Evolutionary conservation across 75 land plant species (phyloP).

Genomic region (Pinus albicaulis): DNA sequence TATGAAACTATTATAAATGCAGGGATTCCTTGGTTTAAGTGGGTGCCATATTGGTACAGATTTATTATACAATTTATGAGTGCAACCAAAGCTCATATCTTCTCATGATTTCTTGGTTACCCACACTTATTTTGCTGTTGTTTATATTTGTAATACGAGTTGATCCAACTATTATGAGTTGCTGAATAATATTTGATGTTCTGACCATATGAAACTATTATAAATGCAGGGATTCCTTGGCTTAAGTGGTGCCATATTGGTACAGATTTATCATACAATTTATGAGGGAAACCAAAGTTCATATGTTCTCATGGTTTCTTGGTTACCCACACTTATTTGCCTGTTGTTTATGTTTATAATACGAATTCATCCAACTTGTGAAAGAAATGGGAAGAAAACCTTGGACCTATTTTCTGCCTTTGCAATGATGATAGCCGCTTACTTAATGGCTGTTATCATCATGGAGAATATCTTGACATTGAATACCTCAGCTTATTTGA

Average conservation of each 20-base stretch:
- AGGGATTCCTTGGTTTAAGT: conserved; percentile 91
- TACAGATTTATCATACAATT: conserved; percentile 60
- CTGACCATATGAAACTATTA: neutral
- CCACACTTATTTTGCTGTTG: conserved; percentile 41
- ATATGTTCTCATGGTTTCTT: conserved; percentile 69
- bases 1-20: conserved; percentile 3
- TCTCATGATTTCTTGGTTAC: conserved; percentile 70
- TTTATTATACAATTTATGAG: conserved; percentile 49
- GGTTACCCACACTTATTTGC: conserved; percentile 53
- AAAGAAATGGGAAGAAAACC: conserved; percentile 31
- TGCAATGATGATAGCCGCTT: conserved; percentile 54
- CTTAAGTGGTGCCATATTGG: conserved; percentile 80
- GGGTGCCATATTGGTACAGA: conserved; percentile 79
- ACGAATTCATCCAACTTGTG: conserved; percentile 21
- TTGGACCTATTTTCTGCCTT: conserved; percentile 54
- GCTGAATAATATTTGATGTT: neutral
- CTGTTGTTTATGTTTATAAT: conserved; percentile 62
- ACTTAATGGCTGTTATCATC: conserved; percentile 70
- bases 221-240: conserved; percentile 78
- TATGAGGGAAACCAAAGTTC: conserved; percentile 39
- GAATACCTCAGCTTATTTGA: conserved; percentile 11
- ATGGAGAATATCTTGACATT: conserved; percentile 38
- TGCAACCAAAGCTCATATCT: conserved; percentile 48
- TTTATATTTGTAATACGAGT: conserved; percentile 62
- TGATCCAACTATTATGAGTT: conserved; percentile 1